A percentile compares a stretch with the other conserved stretches of the same genome.
Evolutionary conservation across 345 rosid species (phyloP).

Genomic region (Psidium friedrichsthalianum): DNA sequence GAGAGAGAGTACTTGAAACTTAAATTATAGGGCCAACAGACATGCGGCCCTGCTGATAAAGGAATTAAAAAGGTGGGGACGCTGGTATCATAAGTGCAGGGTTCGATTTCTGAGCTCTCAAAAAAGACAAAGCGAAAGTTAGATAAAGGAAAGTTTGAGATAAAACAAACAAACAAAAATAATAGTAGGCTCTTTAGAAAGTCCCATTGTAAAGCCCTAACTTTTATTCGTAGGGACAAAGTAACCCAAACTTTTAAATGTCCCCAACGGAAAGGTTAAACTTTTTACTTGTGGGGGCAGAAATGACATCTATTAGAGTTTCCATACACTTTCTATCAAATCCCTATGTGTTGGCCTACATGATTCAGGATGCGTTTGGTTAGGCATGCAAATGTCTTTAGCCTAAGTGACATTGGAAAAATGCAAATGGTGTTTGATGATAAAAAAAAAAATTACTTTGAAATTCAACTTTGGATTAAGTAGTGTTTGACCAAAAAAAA

Average conservation of each 20-base stretch:
- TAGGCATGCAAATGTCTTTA: too few relatives aligned
- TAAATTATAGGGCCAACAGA: too few relatives aligned
- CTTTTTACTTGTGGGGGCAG: neutral
- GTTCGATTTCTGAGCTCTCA: accelerated
- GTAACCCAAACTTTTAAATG: neutral
- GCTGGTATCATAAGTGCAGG: too few relatives aligned
- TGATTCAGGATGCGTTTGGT: neutral
- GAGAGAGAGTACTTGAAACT: too few relatives aligned
- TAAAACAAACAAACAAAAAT: neutral
- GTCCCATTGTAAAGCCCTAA: neutral
- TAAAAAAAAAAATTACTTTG: too few relatives aligned
- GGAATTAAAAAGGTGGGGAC: accelerated
- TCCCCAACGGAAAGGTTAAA: neutral
- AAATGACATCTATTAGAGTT: neutral
- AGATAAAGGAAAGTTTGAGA: too few relatives aligned
- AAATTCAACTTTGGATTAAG: too few relatives aligned
- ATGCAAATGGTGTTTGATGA: too few relatives aligned
- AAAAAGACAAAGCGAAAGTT: too few relatives aligned
- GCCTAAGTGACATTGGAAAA: too few relatives aligned
- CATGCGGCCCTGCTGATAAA: too few relatives aligned
- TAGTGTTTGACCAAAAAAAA: too few relatives aligned
- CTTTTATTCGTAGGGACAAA: neutral
- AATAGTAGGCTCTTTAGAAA: neutral
- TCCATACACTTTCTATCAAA: neutral
- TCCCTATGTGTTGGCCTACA: neutral